Evolutionary conservation across 2,329 filamentous ascomycete genomes (phyloP).

Genomic region (Cytospora chrysosperma): DNA sequence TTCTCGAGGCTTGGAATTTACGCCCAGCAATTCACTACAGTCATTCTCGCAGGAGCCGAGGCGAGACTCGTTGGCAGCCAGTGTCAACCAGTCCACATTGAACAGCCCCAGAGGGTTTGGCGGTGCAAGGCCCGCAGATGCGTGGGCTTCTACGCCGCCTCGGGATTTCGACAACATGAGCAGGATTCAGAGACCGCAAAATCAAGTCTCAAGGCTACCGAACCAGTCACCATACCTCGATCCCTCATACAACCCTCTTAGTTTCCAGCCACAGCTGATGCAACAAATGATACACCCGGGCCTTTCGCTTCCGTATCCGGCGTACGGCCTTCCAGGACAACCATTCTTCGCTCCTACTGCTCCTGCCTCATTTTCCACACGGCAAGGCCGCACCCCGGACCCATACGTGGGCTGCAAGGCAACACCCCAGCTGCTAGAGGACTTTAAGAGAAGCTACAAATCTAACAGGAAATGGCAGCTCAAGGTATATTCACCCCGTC

Average conservation of each 20-base stretch:
- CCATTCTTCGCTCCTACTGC: slow-evolving; percentile 20
- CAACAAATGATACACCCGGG: slow-evolving; percentile 6
- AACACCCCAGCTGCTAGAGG: slow-evolving; percentile 60
- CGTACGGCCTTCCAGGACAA: slow-evolving; percentile 12
- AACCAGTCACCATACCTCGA: slow-evolving; percentile 19
- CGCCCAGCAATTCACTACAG: slow-evolving; percentile 10
- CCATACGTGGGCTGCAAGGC: slow-evolving; percentile 46
- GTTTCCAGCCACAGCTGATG: slow-evolving; percentile 11
- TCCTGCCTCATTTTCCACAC: slow-evolving; percentile 12
- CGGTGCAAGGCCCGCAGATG: slow-evolving; percentile 8
- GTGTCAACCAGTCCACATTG: slow-evolving; percentile 19
- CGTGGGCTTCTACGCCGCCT: slow-evolving; percentile 4
- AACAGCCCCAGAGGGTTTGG: slow-evolving; percentile 17
- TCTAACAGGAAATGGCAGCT: slow-evolving; percentile 74
- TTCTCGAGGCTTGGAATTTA: slow-evolving; percentile 11
- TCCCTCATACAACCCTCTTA: not conserved
- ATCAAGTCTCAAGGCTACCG: slow-evolving; percentile 15
- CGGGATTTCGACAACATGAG: slow-evolving; percentile 8
- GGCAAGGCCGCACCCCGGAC: slow-evolving; percentile 40
- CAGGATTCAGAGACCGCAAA: slow-evolving; percentile 15
- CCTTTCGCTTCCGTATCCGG: not conserved
- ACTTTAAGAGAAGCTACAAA: slow-evolving; percentile 75
- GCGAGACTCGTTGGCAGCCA: slow-evolving; percentile 19
- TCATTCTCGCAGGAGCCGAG: slow-evolving; percentile 12
- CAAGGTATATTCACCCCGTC: slow-evolving; percentile 50